Evolutionary conservation across 2,329 filamentous ascomycete genomes (phyloP).

Genomic region (Diaporthe sp.): DNA sequence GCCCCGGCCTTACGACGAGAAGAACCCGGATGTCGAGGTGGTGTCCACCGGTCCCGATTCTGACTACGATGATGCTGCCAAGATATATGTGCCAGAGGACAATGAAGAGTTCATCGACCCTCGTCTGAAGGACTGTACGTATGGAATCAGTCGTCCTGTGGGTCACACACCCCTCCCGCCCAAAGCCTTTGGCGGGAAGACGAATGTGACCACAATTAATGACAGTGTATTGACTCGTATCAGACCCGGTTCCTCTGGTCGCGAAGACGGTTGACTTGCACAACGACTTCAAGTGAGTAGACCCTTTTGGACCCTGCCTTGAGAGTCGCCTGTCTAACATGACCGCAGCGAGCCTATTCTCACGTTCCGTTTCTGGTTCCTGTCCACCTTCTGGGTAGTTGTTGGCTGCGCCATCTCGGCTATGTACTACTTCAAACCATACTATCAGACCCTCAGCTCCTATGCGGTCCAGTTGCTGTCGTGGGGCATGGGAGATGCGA

Average conservation of each 20-base stretch:
- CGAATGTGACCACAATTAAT: neutral
- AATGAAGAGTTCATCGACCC: constrained; percentile 49
- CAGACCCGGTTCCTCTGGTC: constrained; percentile 49
- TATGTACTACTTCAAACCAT: constrained; percentile 52
- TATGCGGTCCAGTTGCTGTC: constrained; percentile 51
- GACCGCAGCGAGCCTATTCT: constrained; percentile 48
- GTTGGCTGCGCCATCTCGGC: constrained; percentile 48
- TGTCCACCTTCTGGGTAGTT: constrained; percentile 50
- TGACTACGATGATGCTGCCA: constrained; percentile 42
- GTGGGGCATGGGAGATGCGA: constrained; percentile 49
- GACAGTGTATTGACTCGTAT: neutral
- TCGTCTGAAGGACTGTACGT: constrained; percentile 46
- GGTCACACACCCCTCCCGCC: neutral
- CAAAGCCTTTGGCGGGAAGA: neutral
- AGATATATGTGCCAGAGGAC: constrained; percentile 46
- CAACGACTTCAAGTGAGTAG: constrained; percentile 47
- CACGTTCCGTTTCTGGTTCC: constrained; percentile 51
- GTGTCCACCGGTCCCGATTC: constrained; percentile 32
- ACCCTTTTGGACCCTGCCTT: neutral
- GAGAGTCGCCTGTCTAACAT: neutral
- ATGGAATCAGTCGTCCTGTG: neutral
- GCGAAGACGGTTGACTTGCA: constrained; percentile 51
- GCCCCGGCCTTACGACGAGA: constrained; percentile 17
- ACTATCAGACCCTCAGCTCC: constrained; percentile 46
- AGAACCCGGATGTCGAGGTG: constrained; percentile 35